Evolutionary conservation across 2,329 filamentous ascomycete species (phyloP).

Genomic region (Stachybotrys echinatus): DNA sequence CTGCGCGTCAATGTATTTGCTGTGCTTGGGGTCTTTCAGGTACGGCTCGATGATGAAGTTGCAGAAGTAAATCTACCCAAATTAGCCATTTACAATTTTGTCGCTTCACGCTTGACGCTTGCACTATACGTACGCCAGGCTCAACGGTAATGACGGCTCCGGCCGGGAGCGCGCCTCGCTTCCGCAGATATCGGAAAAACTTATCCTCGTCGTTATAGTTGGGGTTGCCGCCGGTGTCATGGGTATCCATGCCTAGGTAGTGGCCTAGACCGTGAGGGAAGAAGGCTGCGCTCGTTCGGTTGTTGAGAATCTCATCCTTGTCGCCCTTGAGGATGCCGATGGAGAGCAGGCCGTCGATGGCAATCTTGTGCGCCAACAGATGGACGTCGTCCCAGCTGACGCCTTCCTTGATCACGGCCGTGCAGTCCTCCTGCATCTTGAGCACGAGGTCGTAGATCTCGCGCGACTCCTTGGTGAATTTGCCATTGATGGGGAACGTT

Average conservation of each 20-base stretch:
- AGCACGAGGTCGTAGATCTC: constrained; percentile 80
- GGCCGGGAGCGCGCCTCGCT: constrained; percentile 68
- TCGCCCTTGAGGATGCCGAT: constrained; percentile 69
- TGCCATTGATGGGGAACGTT: constrained; percentile 75
- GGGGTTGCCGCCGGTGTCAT: constrained; percentile 76
- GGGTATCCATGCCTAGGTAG: constrained; percentile 88
- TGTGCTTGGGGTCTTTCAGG: constrained; percentile 64
- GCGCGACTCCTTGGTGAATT: constrained; percentile 63
- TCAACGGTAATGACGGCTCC: constrained; percentile 90
- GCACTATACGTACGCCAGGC: constrained; percentile 61
- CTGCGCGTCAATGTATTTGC: constrained; percentile 68
- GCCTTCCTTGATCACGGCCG: constrained; percentile 65
- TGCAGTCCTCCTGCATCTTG: constrained; percentile 79
- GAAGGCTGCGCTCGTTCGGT: constrained; percentile 81
- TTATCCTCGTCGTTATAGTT: constrained; percentile 74
- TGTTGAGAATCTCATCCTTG: constrained; percentile 68
- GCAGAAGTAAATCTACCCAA: constrained; percentile 76
- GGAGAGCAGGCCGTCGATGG: constrained; percentile 70
- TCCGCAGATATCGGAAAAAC: constrained; percentile 82
- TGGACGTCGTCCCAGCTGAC: constrained; percentile 80
- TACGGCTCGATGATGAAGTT: constrained; percentile 82
- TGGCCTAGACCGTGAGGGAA: constrained; percentile 89
- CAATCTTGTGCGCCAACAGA: constrained; percentile 70
- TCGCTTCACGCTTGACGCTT: background rate
- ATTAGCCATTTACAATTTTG: background rate